Conservation (phyloP, 2,329 filamentous ascomycete genomes). For the Aspergillus fructus region DNA sequence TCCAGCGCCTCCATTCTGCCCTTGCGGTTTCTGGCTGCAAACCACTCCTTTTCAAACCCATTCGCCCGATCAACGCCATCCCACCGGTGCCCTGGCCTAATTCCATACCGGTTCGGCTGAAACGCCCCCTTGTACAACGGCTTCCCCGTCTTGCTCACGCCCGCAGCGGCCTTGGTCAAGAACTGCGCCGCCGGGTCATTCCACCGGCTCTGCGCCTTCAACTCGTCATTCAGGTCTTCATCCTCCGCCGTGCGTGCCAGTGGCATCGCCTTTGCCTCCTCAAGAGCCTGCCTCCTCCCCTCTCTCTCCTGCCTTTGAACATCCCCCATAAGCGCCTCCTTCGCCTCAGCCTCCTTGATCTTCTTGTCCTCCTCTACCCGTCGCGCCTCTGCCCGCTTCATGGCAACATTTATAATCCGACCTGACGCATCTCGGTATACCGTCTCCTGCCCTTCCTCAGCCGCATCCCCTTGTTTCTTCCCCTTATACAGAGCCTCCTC, state of each 20-base stretch:
- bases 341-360: slow-evolving; percentile 62
- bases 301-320: slow-evolving; percentile 73
- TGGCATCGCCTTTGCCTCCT: slow-evolving; percentile 79
- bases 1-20: slow-evolving; percentile 76
- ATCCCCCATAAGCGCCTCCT: slow-evolving; percentile 76
- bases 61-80: slow-evolving; percentile 94
- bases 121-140: slow-evolving; percentile 77
- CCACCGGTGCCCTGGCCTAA: slow-evolving; percentile 89
- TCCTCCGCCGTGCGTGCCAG: slow-evolving; percentile 83
- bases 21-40: slow-evolving; percentile 78
- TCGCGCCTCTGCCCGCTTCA: slow-evolving; percentile 86
- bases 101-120: slow-evolving; percentile 89
- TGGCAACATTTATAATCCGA: slow-evolving; percentile 86
- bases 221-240: slow-evolving; percentile 76
- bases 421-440: slow-evolving; percentile 95
- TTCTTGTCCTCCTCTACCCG: slow-evolving; percentile 72
- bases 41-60: slow-evolving; percentile 91
- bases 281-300: slow-evolving; percentile 64
- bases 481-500: slow-evolving; percentile 45
- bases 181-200: slow-evolving; percentile 91
- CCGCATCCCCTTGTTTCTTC: slow-evolving; percentile 37
- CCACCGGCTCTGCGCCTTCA: slow-evolving; percentile 78
- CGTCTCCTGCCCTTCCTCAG: slow-evolving; percentile 65
- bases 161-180: slow-evolving; percentile 53
- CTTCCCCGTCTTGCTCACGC: slow-evolving; percentile 52